These are phyloP conservation scores for Ceratocystis albifundus DNA, from an alignment of 2,329 filamentous ascomycete species.

Conservation along the genomic window DNA sequence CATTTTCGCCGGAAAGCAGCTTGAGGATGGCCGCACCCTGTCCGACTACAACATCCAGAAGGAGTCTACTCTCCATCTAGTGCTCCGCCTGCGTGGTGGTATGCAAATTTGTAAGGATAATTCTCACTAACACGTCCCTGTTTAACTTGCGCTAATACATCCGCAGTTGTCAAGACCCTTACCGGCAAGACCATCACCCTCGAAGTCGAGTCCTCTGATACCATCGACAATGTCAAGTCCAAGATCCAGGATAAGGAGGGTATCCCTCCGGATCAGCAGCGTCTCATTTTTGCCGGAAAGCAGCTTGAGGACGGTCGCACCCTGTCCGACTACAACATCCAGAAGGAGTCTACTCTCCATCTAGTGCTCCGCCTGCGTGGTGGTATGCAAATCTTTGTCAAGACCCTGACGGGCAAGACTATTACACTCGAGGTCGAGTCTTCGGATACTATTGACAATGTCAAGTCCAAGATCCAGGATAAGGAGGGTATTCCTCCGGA, in stretches of 20 bases:
- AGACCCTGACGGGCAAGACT: constrained; percentile 85
- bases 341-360: constrained; percentile 59
- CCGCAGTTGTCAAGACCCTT: constrained; percentile 63
- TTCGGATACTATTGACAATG: constrained; percentile 86
- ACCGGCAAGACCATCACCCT: constrained; percentile 92
- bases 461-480: constrained; percentile 94
- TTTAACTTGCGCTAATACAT: constrained; percentile 32
- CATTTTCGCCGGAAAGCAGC: constrained; percentile 87
- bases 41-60: constrained; percentile 97
- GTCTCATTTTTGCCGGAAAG: constrained; percentile 87
- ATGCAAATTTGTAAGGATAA: constrained; percentile 47
- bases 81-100: constrained; percentile 69
- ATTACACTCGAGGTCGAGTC: constrained; percentile 87
- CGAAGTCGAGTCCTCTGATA: constrained; percentile 80
- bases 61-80: constrained; percentile 70
- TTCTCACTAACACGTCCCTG: constrained; percentile 26
- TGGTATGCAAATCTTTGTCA: constrained; percentile 63
- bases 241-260: constrained; percentile 94
- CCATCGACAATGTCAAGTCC: constrained; percentile 85
- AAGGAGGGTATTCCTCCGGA: constrained; percentile 96
- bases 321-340: constrained; percentile 87
- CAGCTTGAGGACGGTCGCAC: constrained; percentile 88
- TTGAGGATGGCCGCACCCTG: constrained; percentile 83
- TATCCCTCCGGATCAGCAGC: constrained; percentile 89
- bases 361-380: constrained; percentile 60